Evolutionary conservation across 768 basidiomycete genomes (phyloP), one percentile per base, ranked within the genome.

Genomic region (Leccinum fibrillosum): DNA sequence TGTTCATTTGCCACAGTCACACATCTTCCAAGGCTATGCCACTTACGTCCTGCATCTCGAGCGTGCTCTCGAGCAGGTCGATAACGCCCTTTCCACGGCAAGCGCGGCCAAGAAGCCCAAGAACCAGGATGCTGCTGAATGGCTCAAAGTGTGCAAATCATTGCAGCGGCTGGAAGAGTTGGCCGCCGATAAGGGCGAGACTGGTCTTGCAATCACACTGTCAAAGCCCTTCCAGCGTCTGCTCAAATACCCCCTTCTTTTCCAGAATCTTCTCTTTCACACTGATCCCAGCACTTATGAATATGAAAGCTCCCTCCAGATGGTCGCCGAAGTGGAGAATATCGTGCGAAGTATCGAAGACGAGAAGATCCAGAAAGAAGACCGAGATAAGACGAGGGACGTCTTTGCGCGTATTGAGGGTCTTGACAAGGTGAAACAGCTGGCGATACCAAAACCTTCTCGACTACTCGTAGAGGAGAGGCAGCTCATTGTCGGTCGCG

Each of bases 311-410:
- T 97, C 95, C 12, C 77, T 96, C 44, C 88, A 89, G 70, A 96
- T 98, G 92, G 94, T 98, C 1, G 92, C 94, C 19, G 94, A 98
- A 72, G 92, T 99, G 7, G 97, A 99, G 75, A 86, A 82, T 19
- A 96, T 98, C 66, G 96, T 99, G 50, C 83, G 96, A 48, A 92
- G 90, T 60, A 98, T 99, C 56, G 96, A 99, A 72, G 96, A 98
- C 66, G 94, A 99, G 78, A 98, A 98, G 79, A 90, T 94, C 55
- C 89, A 91, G 70, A 92, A 93, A 73, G 96, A 98, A 69, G 94
- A 96, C 70, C 86, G 96, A 32, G 93, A 97, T 74, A 90, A 89
- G 77, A 97, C 95, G 3, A 80, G 96, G 13, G 96, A 99, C 71
- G 89, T 92, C 2, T 91, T 97, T 64, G 97, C 95, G 4, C 86